Base-by-base conservation (phyloP, 2,329 filamentous ascomycete species). In the Tetracladium maxilliforme region DNA sequence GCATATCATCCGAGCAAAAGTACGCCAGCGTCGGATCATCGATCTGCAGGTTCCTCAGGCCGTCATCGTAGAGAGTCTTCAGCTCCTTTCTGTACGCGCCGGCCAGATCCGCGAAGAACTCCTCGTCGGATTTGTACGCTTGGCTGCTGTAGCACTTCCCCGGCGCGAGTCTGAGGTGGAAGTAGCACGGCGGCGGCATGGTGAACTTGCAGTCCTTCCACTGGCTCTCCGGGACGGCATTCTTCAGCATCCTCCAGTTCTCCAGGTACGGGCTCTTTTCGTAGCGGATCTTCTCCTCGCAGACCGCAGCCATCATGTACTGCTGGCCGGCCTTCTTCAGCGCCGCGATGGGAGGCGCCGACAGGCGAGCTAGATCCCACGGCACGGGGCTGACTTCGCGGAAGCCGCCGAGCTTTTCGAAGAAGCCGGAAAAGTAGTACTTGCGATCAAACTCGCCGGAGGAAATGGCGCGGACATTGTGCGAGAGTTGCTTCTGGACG, bases 1-100 rank as follows among this genome's bases (percentile, higher is more conserved):
- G 62, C 64, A 81, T 81, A 44, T 72, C 69, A 29, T 76, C 58
- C 12, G 70, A 76, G 51, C 76, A 82, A 49, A 82, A 82, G 47
- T 81, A 77, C 10, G 70, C 70, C 46, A 78, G 45, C 32, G 66
- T 61, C 10, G 63, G 64, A 35, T 68, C 63, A 31, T 69, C 63
- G 18, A 63, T 56, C 40, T 69, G 64, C 10, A 67, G 49, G 32
- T 65, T 64, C 16, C 63, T 48, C 21, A 59, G 49, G 11, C 63
- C 61, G 10, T 57, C 54, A 7, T 62, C 52, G 33, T 69, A 65
- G 19, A 69, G 47, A 12, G 60, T 58, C 31, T 54, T 47, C 19
- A 69, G 42, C 39, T 69, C 64, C 6, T 47, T 47, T 27, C 58
- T 56, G 35, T 64, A 68, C 13, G 62, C 64, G 28, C 49, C 52